Evolutionary conservation across 495 filamentous ascomycete genomes (phyloP), one percentile per base, ranked within the genome.

Genomic region (Halenospora varia): DNA sequence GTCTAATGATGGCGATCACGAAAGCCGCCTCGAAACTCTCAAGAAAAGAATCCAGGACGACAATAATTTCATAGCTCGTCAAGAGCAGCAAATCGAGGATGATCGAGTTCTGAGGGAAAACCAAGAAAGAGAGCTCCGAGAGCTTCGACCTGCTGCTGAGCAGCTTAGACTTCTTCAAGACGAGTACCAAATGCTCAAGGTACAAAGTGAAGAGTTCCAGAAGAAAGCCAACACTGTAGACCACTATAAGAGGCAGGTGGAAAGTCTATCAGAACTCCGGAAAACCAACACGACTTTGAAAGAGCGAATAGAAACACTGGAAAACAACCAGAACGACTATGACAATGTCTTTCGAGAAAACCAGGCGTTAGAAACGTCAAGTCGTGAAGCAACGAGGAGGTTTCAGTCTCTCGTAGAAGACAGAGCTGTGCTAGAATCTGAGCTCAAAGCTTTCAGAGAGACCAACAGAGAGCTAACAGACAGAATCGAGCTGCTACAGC

Each of bases 151-250:
- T 15, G 65, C 71, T 39, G 68, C 73, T 23, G 69, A 72, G 35
- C 74, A 73, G 40, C 71, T 80, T 8, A 68, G 74, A 49, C 62
- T 72, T 26, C 62, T 76, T 18, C 66, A 77, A 35, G 79, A 82
- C 62, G 78, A 86, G 62, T 70, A 86, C 29, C 75, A 81, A 48
- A 81, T 89, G 56, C 78, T 93, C 39, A 86, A 85, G 56, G 83
- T 81, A 17, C 85, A 91, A 50, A 83, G 85, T 39, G 86, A 87
- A 53, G 83, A 90, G 57, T 79, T 93, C 8, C 75, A 80, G n/a
- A 87, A 88, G 69, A 90, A 89, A 66, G 87, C 89, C 23, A 95
- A 90, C 62, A 83, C 81, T 15, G 79, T 82, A 0, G 88, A 90
- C 55, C 87, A 88, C 56, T 86, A 87, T 62, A 82, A 84, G 59